Evolutionary conservation across 2,329 filamentous ascomycete species (phyloP).

Genomic region (Sclerotinia minor): DNA sequence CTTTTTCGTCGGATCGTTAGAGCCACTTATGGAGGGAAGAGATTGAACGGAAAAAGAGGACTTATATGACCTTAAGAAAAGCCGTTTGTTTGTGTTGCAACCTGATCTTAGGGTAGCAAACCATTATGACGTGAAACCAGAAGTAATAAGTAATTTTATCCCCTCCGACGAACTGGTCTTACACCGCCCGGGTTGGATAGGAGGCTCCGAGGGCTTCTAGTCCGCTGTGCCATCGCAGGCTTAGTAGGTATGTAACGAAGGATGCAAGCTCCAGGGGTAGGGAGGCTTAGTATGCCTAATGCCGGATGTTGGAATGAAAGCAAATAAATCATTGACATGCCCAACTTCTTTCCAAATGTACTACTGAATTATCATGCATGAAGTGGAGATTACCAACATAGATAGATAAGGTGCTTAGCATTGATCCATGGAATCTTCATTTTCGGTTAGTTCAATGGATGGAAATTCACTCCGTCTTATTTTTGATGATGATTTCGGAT

Average conservation of each 20-base stretch:
- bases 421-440: background rate
- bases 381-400: conserved; percentile 19
- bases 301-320: background rate
- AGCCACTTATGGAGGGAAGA: background rate
- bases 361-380: conserved; percentile 1
- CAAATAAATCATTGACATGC: background rate
- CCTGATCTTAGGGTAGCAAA: background rate
- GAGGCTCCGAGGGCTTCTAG: conserved; percentile 18
- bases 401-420: conserved; percentile 1
- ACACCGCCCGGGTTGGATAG: conserved; percentile 22
- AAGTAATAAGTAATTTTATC: conserved; percentile 9
- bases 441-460: background rate
- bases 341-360: background rate
- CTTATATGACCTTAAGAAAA: conserved; percentile 18
- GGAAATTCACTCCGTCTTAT: background rate
- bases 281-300: conserved; percentile 22
- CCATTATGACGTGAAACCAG: conserved; percentile 17
- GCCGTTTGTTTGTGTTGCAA: background rate
- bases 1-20: background rate
- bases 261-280: conserved; percentile 19
- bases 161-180: conserved; percentile 15
- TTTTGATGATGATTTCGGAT: conserved; percentile 17
- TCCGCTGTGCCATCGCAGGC: conserved; percentile 23
- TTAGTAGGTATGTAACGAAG: conserved; percentile 18
- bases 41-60: background rate